These are phyloP conservation scores for Dothideomycetidae sp. DNA, from an alignment of 2,329 filamentous ascomycete genomes.

Conservation along the genomic window DNA sequence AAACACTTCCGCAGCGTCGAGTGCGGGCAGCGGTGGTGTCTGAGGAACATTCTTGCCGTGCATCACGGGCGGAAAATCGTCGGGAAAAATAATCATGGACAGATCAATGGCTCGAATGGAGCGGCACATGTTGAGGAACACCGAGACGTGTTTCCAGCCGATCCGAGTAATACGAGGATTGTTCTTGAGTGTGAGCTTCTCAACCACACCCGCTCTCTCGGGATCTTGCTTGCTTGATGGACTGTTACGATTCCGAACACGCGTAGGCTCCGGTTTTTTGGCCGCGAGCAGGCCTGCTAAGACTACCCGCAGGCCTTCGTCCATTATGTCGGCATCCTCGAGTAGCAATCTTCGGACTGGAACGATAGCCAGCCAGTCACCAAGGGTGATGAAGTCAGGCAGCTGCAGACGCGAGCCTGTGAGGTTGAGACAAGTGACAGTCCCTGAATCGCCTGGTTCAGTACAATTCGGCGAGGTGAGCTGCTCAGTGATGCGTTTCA, in stretches of 20 bases:
- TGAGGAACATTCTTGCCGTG: constrained; percentile 13
- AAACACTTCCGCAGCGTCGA: constrained; percentile 51
- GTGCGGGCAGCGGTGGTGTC: constrained; percentile 12
- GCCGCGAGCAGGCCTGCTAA: constrained; percentile 74
- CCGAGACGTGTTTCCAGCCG: constrained; percentile 80
- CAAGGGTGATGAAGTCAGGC: constrained; percentile 70
- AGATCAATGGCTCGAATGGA: constrained; percentile 77
- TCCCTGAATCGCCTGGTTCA: constrained; percentile 50
- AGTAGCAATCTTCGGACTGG: constrained; percentile 75
- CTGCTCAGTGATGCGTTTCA: constrained; percentile 85
- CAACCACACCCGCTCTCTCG: constrained; percentile 57
- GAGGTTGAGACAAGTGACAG: constrained; percentile 69
- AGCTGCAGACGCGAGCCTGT: constrained; percentile 73
- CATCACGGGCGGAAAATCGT: constrained; percentile 19
- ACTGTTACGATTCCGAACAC: constrained; percentile 18
- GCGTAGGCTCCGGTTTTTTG: constrained; percentile 44
- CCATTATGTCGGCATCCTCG: constrained; percentile 73
- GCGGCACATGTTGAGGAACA: constrained; percentile 82
- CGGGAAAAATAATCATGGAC: constrained; percentile 68
- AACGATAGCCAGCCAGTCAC: constrained; percentile 87
- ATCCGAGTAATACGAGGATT: constrained; percentile 71
- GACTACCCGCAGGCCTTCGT: constrained; percentile 75
- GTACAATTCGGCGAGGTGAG: constrained; percentile 57
- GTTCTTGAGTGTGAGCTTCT: constrained; percentile 77
- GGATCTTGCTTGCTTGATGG: constrained; percentile 12